phyloP scores from a whole-genome alignment of 202 grass and related monocot species.

The Bolboschoenoplectus hybrid region DNA sequence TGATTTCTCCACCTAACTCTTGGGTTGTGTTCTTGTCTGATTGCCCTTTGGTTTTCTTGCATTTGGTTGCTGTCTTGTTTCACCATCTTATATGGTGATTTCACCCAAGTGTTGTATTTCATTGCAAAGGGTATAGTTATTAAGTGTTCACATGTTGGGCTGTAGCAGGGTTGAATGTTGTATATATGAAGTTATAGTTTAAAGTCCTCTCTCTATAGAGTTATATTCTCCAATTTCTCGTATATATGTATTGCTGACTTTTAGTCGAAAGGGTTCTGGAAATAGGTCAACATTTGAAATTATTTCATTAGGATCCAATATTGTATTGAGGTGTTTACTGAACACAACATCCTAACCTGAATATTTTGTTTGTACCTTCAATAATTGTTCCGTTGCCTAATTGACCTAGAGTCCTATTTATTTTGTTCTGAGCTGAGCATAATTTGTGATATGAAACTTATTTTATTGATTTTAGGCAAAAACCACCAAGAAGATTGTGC shows the following conservation, averaged over 20 bases:
- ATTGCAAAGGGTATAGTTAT: background rate
- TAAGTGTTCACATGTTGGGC: background rate
- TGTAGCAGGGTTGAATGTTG: background rate
- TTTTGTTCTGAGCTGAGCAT: background rate
- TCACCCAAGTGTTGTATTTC: background rate
- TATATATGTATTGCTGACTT: background rate
- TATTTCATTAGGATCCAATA: background rate
- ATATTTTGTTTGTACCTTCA: background rate
- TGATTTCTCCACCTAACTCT: background rate
- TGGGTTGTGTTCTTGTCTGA: background rate
- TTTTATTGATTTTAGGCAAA: constrained; percentile 64
- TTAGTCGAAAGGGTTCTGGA: background rate
- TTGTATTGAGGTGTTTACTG: background rate
- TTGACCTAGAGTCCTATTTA: background rate
- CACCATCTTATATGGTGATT: background rate
- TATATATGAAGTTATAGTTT: background rate
- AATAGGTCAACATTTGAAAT: background rate
- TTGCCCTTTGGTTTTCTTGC: background rate
- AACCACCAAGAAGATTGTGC: constrained; percentile 93
- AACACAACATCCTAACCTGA: background rate
- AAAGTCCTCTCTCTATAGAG: background rate
- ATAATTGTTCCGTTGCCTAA: background rate
- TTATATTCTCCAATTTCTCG: background rate
- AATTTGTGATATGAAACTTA: constrained; percentile 10
- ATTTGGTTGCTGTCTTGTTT: background rate